These are phyloP conservation scores for Ophiognomonia clavigignenti-juglandacearum DNA, from an alignment of 2,329 filamentous ascomycete species.

Conservation along the genomic window DNA sequence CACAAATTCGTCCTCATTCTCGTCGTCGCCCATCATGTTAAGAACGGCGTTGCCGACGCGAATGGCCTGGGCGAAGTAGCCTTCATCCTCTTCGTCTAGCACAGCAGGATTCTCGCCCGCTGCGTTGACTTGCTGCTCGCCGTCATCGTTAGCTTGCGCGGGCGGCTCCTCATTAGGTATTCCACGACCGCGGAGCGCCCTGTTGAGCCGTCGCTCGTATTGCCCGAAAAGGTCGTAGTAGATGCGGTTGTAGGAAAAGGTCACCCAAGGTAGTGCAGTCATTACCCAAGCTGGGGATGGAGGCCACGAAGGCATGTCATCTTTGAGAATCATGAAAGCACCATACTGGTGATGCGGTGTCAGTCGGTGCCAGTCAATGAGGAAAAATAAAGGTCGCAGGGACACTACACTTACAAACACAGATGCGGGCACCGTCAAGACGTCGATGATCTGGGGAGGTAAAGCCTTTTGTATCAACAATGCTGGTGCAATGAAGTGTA, in stretches of 20 bases:
- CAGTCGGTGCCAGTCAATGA: too few relatives aligned
- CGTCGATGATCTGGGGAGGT: conserved; percentile 34
- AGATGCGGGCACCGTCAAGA: conserved; percentile 37
- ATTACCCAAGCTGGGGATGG: conserved; percentile 48
- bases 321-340: conserved; percentile 38
- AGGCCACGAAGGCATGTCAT: conserved; percentile 47
- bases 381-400: too few relatives aligned
- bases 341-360: conserved; percentile 35
- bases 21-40: conserved; percentile 29
- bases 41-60: conserved; percentile 21
- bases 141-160: conserved; percentile 10
- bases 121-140: conserved; percentile 7
- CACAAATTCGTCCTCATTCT: conserved; percentile 21
- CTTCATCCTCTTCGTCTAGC: conserved; percentile 21
- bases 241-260: conserved; percentile 35
- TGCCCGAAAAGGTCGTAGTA: conserved; percentile 43
- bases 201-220: conserved; percentile 45
- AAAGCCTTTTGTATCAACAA: conserved; percentile 40
- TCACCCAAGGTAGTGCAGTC: conserved; percentile 40
- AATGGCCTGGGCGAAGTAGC: conserved; percentile 15
- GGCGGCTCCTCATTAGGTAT: conserved; percentile 19
- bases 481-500: conserved; percentile 42
- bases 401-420: conserved; percentile 38
- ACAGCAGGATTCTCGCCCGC: conserved; percentile 8
- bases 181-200: conserved; percentile 34